Conservation (phyloP, 768 basidiomycete genomes). For the Tephrocybe sp. region DNA sequence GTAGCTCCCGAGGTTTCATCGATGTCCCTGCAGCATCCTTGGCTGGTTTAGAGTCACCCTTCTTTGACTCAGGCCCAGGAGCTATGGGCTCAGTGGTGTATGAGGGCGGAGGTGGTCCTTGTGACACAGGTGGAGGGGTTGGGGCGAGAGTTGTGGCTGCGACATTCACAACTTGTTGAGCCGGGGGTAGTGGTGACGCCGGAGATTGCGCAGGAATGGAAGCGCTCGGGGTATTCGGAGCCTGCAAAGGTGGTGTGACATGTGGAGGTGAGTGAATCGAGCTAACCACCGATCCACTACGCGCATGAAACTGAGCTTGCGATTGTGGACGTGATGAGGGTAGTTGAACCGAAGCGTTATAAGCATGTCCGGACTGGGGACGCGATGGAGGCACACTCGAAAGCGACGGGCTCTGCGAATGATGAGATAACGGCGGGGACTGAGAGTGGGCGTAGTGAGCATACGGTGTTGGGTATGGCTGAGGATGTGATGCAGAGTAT, state of each 20-base stretch:
- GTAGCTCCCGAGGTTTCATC: not conserved
- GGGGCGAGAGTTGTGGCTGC: not conserved
- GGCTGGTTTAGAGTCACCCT: not conserved
- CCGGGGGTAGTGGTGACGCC: not conserved
- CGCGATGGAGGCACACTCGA: conserved; percentile 1
- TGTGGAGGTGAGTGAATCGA: not conserved
- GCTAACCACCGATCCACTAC: not conserved
- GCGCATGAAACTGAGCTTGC: not conserved
- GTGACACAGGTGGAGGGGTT: not conserved
- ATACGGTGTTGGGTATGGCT: not conserved
- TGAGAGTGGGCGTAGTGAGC: not conserved
- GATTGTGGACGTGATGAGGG: not conserved
- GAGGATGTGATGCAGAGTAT: not conserved
- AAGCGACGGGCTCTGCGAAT: conserved; percentile 2
- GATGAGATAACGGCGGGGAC: not conserved
- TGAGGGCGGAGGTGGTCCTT: not conserved
- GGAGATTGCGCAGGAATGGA: not conserved
- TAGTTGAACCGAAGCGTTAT: not conserved
- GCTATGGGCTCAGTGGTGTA: not conserved
- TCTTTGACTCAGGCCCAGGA: not conserved
- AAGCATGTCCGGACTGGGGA: not conserved
- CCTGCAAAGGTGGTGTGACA: not conserved
- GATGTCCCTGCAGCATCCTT: not conserved
- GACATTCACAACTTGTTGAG: not conserved
- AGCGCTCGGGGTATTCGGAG: not conserved